Evolutionary conservation across 192 early-diverging fungal genomes (phyloP).

Genomic region (Backusella tarrabulga): DNA sequence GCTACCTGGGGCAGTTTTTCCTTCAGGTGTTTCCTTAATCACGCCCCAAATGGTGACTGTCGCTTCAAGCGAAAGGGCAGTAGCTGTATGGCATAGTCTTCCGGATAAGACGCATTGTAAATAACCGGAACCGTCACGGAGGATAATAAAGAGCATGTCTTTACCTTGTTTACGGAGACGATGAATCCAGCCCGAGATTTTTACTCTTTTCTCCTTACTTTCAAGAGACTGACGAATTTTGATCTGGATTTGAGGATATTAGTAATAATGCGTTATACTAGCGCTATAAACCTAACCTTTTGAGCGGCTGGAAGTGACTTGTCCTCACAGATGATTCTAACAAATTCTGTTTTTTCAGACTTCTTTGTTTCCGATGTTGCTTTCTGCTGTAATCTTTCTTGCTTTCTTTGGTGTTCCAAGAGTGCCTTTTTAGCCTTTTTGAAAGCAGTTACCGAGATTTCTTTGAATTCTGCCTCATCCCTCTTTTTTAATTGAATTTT

Average conservation of each 20-base stretch:
- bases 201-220: slow-evolving; percentile 75
- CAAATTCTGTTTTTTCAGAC: slow-evolving; percentile 70
- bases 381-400: slow-evolving; percentile 75
- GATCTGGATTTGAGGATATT: slow-evolving; percentile 48
- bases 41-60: slow-evolving; percentile 86
- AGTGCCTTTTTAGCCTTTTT: slow-evolving; percentile 88
- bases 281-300: slow-evolving; percentile 64
- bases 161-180: slow-evolving; percentile 93
- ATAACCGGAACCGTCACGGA: slow-evolving; percentile 94
- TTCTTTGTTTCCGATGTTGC: slow-evolving; percentile 66
- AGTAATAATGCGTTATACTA: neutral
- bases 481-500: slow-evolving; percentile 73
- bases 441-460: slow-evolving; percentile 80
- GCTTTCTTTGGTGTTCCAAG: slow-evolving; percentile 64
- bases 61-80: slow-evolving; percentile 90
- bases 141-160: slow-evolving; percentile 91
- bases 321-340: slow-evolving; percentile 72
- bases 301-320: slow-evolving; percentile 73
- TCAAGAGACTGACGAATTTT: slow-evolving; percentile 66
- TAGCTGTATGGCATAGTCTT: slow-evolving; percentile 84
- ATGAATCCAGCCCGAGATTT: slow-evolving; percentile 95
- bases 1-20: slow-evolving; percentile 95
- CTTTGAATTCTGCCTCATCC: slow-evolving; percentile 62
- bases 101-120: slow-evolving; percentile 92
- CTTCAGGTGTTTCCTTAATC: slow-evolving; percentile 83